Evolutionary conservation across 2,329 filamentous ascomycete genomes (phyloP).

Genomic region (Trichoderma polysporum): DNA sequence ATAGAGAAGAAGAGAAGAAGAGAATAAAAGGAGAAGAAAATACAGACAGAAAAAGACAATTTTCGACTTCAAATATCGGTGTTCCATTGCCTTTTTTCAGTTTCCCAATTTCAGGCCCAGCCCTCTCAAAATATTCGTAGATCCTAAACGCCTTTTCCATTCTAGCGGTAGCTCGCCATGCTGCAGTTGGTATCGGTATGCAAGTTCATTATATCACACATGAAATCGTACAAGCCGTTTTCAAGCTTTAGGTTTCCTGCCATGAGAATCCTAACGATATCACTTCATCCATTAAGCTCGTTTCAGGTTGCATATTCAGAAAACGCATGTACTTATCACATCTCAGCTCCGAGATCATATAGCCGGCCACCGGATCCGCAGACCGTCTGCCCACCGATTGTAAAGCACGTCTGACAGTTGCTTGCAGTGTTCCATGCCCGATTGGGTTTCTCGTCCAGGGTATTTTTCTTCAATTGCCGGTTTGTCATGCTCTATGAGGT

Average conservation of each 20-base stretch:
- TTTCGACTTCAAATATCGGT: constrained; percentile 10
- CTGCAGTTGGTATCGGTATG: constrained; percentile 24
- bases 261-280: neutral
- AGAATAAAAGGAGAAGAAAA: neutral
- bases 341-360: constrained; percentile 19
- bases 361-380: constrained; percentile 68
- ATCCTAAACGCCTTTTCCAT: constrained; percentile 14
- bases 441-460: constrained; percentile 53
- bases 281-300: neutral
- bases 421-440: constrained; percentile 90
- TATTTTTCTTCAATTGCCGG: constrained; percentile 52
- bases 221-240: constrained; percentile 25
- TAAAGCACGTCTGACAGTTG: constrained; percentile 90
- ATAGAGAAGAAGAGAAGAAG: neutral
- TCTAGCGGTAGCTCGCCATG: neutral
- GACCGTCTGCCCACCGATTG: constrained; percentile 81
- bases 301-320: neutral
- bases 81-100: neutral
- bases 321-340: neutral
- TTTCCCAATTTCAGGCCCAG: neutral
- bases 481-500: constrained; percentile 52
- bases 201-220: constrained; percentile 26
- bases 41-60: neutral
- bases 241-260: neutral
- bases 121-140: constrained; percentile 6